Conservation (phyloP, 1,139 yeast genomes). For the Debaryomyces fabryi region DNA sequence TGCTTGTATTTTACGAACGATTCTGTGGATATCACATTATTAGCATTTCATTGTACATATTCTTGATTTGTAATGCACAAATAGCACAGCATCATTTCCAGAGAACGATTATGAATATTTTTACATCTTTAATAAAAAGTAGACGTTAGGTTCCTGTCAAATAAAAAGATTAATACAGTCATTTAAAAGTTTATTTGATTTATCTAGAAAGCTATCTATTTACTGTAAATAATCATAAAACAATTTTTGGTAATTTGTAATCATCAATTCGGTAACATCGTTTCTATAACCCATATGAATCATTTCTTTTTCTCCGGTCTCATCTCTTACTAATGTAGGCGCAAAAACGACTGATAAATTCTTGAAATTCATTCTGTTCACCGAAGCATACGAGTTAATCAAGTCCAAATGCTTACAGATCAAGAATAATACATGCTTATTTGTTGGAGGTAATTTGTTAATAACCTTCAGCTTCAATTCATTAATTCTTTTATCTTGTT, state of each 20-base stretch:
- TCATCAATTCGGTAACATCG: slow-evolving; percentile 74
- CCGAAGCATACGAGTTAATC: slow-evolving; percentile 49
- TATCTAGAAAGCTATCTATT: neutral
- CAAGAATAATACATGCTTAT: slow-evolving; percentile 56
- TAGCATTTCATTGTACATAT: neutral
- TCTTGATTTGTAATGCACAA: neutral
- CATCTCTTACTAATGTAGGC: slow-evolving; percentile 86
- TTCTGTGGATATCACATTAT: neutral
- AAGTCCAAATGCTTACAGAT: slow-evolving; percentile 67
- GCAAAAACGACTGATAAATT: slow-evolving; percentile 94
- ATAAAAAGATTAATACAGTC: neutral
- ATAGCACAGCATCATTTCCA: neutral
- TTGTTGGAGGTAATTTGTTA: slow-evolving; percentile 64
- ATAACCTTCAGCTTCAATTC: slow-evolving; percentile 34
- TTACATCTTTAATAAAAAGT: neutral
- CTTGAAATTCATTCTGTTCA: slow-evolving; percentile 76
- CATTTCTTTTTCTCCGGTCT: slow-evolving; percentile 81
- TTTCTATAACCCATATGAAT: slow-evolving; percentile 84
- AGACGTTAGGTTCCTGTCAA: neutral
- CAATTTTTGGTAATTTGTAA: slow-evolving; percentile 54
- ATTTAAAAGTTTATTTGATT: neutral
- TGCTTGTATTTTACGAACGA: neutral
- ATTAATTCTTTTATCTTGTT: slow-evolving; percentile 31
- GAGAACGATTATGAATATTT: neutral
- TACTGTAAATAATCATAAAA: slow-evolving; percentile 22